Evolutionary conservation across 768 basidiomycete genomes (phyloP).

Genomic region (Plicaturopsis crispa): DNA sequence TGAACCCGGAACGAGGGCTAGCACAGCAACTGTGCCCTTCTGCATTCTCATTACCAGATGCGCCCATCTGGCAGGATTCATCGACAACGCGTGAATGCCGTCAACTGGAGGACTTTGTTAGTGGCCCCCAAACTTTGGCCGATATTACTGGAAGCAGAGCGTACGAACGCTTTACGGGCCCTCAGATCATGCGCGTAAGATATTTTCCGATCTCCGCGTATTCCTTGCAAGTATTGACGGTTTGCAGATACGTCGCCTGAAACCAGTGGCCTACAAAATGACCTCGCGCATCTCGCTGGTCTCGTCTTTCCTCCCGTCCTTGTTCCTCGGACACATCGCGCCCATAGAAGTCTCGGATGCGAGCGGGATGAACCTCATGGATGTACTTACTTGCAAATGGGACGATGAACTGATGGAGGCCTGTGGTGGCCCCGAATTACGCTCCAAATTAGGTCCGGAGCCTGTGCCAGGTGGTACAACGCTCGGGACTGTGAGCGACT

Average conservation of each 20-base stretch:
- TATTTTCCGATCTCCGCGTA: not conserved
- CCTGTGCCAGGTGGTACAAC: constrained; percentile 65
- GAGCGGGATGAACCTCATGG: constrained; percentile 87
- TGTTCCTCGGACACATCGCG: constrained; percentile 73
- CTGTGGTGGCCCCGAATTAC: constrained; percentile 62
- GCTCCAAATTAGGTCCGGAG: constrained; percentile 65
- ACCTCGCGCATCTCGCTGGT: constrained; percentile 73
- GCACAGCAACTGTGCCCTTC: constrained; percentile 49
- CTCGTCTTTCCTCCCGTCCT: constrained; percentile 74
- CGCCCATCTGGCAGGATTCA: constrained; percentile 91
- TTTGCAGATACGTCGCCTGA: constrained; percentile 46
- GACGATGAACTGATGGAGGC: constrained; percentile 55
- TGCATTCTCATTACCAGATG: constrained; percentile 61
- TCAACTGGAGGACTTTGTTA: constrained; percentile 56
- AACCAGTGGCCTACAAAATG: constrained; percentile 44
- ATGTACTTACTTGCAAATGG: constrained; percentile 70
- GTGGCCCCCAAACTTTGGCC: constrained; percentile 65
- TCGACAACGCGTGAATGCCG: constrained; percentile 73
- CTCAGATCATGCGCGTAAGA: constrained; percentile 70
- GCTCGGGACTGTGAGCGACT: constrained; percentile 57
- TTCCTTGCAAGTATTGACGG: not conserved
- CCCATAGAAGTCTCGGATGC: constrained; percentile 86
- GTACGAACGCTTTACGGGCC: constrained; percentile 84
- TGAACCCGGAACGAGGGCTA: constrained; percentile 45
- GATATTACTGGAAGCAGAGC: constrained; percentile 77